Percentiles rank a stretch among this genome's conserved stretches.
Conservation (phyloP, 2,329 filamentous ascomycete species). For the Fusarium citri region DNA sequence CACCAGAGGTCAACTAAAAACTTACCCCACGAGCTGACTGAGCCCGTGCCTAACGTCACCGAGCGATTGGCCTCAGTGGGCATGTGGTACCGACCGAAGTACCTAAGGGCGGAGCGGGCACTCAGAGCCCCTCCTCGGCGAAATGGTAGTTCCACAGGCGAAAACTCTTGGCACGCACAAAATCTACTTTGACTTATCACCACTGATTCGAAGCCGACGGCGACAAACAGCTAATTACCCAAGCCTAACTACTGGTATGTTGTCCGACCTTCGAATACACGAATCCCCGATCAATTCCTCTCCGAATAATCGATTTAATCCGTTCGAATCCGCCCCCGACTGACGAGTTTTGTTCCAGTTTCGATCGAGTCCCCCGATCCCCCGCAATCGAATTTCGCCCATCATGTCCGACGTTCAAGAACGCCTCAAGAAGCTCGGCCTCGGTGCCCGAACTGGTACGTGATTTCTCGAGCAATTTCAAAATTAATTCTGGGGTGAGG, state of each 20-base stretch:
- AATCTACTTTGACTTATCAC: conserved; percentile 55
- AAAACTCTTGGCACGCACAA: conserved; percentile 62
- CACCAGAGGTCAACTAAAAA: neutral
- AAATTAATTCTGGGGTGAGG: neutral
- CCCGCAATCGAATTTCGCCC: conserved; percentile 50
- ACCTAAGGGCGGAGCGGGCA: conserved; percentile 28
- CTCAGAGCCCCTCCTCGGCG: conserved; percentile 46
- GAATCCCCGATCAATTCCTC: conserved; percentile 23
- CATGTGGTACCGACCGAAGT: conserved; percentile 4
- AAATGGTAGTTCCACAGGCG: conserved; percentile 55
- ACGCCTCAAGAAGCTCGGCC: conserved; percentile 69
- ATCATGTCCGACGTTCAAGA: conserved; percentile 69
- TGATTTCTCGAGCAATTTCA: conserved; percentile 45
- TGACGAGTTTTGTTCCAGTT: conserved; percentile 47
- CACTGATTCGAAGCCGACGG: conserved; percentile 50
- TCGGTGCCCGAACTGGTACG: conserved; percentile 74
- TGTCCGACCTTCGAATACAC: conserved; percentile 31
- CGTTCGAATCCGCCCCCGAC: conserved; percentile 40
- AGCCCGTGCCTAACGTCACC: conserved; percentile 33
- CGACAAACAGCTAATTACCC: conserved; percentile 52
- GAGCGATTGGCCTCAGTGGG: neutral
- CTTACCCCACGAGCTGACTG: conserved; percentile 39
- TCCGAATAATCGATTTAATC: conserved; percentile 35
- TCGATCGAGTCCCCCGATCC: conserved; percentile 47
- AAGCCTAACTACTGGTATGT: conserved; percentile 53